Evolutionary conservation across 495 filamentous ascomycete genomes (phyloP), one percentile per base, ranked within the genome.

Genomic region (Chaetomium cochliodes): DNA sequence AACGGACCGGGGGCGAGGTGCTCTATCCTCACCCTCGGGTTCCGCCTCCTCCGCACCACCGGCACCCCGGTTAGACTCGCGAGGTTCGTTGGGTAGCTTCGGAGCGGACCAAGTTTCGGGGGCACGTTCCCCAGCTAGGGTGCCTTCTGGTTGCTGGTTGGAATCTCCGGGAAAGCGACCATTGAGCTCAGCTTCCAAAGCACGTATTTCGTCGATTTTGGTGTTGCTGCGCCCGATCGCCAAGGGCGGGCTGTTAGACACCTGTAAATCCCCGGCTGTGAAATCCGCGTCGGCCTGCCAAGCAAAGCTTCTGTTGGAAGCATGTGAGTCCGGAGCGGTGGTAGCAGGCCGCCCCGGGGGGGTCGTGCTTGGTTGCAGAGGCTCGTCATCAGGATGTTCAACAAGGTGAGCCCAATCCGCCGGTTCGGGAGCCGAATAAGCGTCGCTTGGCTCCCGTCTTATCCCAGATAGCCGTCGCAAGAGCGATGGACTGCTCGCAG

Each of bases 231-330:
- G 72, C 8, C 78, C 73, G 44, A 80, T 69, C 25, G 64, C 71
- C 20, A 86, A 75, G 18, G 82, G 83, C 41, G 87, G 87, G 46
- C 86, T 89, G 15, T 79, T 73, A 4, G 87, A 89, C 9, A 87
- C 68, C 55, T 88, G 83, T 37, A 89, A 62, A 52, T 86, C 86
- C 23, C 78, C 79, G 28, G 80, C 83, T n/a, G 87, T 88, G 64
- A 91, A 88, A 44, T 90, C 87, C 7, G 82, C 77, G 52, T 84
- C 82, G 20, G 81, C 69, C 49, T 88, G 79, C 84, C 83, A 86
- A 28, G 83, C 80, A 23, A 75, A 79, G 64, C 78, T 78, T 64
- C 80, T 84, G 76, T 71, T 62, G 3, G 81, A 75, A 23, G 83
- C 82, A 15, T 72, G 66, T 25, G 74, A 65, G n/a, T 65, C 62